Evolutionary conservation across 2,329 filamentous ascomycete genomes (phyloP), one percentile per base, ranked within the genome.

Genomic region (Penicillium aurantiogriseum): DNA sequence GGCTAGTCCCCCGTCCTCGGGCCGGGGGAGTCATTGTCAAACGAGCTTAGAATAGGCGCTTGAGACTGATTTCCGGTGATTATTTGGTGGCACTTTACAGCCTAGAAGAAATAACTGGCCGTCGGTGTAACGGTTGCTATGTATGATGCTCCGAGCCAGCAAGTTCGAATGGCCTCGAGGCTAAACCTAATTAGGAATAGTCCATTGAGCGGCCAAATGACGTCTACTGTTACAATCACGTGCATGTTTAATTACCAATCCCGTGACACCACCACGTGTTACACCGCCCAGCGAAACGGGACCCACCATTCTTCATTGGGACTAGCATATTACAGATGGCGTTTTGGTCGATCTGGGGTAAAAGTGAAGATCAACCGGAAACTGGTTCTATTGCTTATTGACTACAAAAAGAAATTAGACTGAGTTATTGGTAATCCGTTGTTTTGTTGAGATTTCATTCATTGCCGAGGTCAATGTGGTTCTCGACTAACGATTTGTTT

Each of bases 1-100:
- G 77, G 50, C 69, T 70, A n/a, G 68, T 62, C 27, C 65, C 68
- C 49, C 70, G 66, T 48, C 71, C 70, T 57, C 67, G 66, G 36
- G 66, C 56, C 17, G 68, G 66, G 47, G 67, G 66, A 21, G 64
- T 64, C 71, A 73, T 72, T 57, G 58, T 61, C 42, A n/a, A 56
- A 21, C 13, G 10, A 52, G 35, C 21, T 42, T n/a, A 40, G 27
- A 19, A 23, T 25, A 19, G 4, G 40, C 33, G 40, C 27, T 52
- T 31, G 21, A 33, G 7, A 31, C n/a, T 27, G n/a, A 10, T 5
- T 23, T 29, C n/a, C 4, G 2, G 10, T 39, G 15, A 15, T 13
- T n/a, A 46, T 40, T 19, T 55, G 29, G 21, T 44, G 15, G 13
- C 33, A 21, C 21, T 43, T 23, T n/a, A 7, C 17, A 19, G n/a